Conservation (phyloP, 306 rosid species). For the Cucurbita moschata region DNA sequence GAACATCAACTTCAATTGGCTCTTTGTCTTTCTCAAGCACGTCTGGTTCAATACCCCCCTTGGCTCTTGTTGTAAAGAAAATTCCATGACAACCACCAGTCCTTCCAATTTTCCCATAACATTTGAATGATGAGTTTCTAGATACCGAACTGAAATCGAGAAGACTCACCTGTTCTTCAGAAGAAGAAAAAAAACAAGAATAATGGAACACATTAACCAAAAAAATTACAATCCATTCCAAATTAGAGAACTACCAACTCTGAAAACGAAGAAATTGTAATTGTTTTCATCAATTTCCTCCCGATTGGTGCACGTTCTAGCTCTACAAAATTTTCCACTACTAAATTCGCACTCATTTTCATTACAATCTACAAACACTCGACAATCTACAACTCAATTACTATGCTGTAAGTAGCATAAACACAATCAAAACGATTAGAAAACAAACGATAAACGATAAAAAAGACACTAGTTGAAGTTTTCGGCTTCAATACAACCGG, state of each 20-base stretch:
- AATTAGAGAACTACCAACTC: neutral
- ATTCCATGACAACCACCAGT: neutral
- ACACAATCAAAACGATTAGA: neutral
- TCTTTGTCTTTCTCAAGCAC: neutral
- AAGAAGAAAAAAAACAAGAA: neutral
- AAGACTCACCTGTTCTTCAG: neutral
- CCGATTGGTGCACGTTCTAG: neutral
- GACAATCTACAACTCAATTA: neutral
- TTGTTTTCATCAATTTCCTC: neutral
- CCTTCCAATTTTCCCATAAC: neutral
- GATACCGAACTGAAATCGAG: neutral
- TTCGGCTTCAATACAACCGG: neutral
- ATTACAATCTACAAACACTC: neutral
- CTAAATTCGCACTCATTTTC: neutral
- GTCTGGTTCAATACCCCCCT: neutral
- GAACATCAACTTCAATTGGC: neutral
- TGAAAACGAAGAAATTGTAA: neutral
- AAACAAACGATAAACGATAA: neutral
- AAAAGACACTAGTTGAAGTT: neutral
- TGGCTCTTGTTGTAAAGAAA: conserved; percentile 5
- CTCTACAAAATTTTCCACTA: neutral
- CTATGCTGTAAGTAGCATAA: neutral
- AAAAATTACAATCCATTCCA: neutral
- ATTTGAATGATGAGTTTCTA: neutral
- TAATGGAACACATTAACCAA: neutral